phyloP scores from a whole-genome alignment of 2,329 filamentous ascomycete species.

The Daldinia eschscholtzii region DNA sequence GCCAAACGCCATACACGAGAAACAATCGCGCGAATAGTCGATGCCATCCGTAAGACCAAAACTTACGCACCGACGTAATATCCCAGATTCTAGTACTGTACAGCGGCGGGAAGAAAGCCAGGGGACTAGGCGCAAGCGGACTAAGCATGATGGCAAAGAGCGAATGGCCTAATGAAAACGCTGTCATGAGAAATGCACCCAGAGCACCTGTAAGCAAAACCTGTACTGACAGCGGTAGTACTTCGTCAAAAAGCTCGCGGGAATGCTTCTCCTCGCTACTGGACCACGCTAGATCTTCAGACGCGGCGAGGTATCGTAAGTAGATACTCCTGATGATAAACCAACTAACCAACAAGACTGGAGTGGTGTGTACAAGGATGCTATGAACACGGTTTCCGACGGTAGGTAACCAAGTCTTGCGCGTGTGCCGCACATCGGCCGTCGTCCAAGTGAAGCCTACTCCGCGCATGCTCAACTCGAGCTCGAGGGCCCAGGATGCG shows the following conservation, averaged over 20 bases:
- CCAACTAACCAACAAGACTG: slow-evolving; percentile 55
- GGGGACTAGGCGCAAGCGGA: slow-evolving; percentile 56
- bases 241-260: slow-evolving; percentile 52
- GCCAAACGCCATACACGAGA: slow-evolving; percentile 60
- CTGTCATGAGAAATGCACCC: slow-evolving; percentile 59
- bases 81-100: slow-evolving; percentile 59
- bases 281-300: slow-evolving; percentile 16
- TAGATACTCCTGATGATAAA: slow-evolving; percentile 53
- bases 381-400: slow-evolving; percentile 56
- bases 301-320: slow-evolving; percentile 37
- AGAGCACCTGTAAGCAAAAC: slow-evolving; percentile 55
- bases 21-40: slow-evolving; percentile 59
- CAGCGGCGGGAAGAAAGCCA: slow-evolving; percentile 60
- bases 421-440: slow-evolving; percentile 59
- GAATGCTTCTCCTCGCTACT: slow-evolving; percentile 25
- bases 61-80: slow-evolving; percentile 55
- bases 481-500: slow-evolving; percentile 59
- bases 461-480: slow-evolving; percentile 59
- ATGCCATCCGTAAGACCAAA: slow-evolving; percentile 61
- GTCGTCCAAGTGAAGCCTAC: slow-evolving; percentile 61
- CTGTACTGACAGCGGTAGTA: slow-evolving; percentile 52
- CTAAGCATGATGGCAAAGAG: slow-evolving; percentile 56
- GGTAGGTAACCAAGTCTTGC: slow-evolving; percentile 58
- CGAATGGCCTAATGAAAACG: slow-evolving; percentile 58
- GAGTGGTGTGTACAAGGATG: slow-evolving; percentile 55